Base-by-base conservation (phyloP, 768 basidiomycete species). In the Phaffia australis region DNA sequence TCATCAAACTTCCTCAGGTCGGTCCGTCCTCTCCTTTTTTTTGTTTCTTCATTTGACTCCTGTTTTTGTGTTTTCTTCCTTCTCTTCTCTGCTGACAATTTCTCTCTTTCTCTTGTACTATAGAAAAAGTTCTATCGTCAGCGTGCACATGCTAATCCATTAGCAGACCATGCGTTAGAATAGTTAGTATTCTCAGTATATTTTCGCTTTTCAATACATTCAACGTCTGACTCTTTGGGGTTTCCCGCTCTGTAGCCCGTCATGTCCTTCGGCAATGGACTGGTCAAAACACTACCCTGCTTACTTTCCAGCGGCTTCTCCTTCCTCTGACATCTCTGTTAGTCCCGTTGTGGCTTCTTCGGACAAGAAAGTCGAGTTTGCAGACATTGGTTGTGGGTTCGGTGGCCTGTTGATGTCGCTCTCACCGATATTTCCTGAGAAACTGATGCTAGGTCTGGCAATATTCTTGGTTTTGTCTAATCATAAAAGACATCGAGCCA, bases 311-410 rank as follows among this genome's bases (percentile, higher is more conserved):
- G 42, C 60, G 19, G 56, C 57, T 18, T 27, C 30, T 23, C 47
- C 29, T 19, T n/a, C 70, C 18, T 51, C 58, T 25, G 50, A 60
- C 29, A 55, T 66, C 16, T 60, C 64, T 8, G 60, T 63, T 6
- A 59, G 25, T 50, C 63, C 50, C 48, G 54, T 56, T 42, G 65
- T 42, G 0, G 76, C 73, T 27, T 75, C 81, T 46, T 80, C 47
- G 49, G 80, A 30, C 51, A 87, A 87, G 73, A 77, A 79, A 14
- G 93, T 95, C 55, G 90, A 93, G 77, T 95, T 92, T 73, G 95
- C 90, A 3, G 95, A 99, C 76, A 84, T 99, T 47, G 95, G 95
- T 0, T 99, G 95, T 75, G 95, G 95, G 52, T 99, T 98, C 73
- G 95, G 95, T 18, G 95, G 95, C 19, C 83, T 99, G 50, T 79